phyloP scores from a whole-genome alignment of 257 asterid genomes.

The Avicennia marina region DNA sequence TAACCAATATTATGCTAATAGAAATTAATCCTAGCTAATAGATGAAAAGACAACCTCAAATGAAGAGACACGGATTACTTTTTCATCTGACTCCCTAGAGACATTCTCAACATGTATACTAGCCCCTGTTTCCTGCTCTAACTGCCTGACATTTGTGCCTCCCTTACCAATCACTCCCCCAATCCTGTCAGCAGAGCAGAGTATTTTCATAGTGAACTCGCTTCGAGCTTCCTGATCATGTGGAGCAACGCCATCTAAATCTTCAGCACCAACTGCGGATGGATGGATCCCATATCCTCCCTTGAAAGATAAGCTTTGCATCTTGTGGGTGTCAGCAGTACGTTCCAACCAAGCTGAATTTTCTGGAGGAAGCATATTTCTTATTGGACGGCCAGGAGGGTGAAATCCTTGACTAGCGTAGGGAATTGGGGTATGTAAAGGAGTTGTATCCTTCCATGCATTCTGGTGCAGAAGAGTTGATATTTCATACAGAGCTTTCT shows the following conservation, averaged over 20 bases:
- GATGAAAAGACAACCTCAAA: conserved; percentile 51
- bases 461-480: conserved; percentile 73
- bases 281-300: conserved; percentile 47
- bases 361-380: conserved; percentile 43
- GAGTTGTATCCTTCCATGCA: conserved; percentile 66
- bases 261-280: conserved; percentile 35
- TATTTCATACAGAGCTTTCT: conserved; percentile 62
- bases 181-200: conserved; percentile 66
- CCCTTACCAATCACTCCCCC: conserved; percentile 89
- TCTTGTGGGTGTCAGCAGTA: conserved; percentile 32
- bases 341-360: conserved; percentile 45
- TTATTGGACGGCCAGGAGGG: conserved; percentile 44
- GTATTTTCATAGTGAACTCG: conserved; percentile 63
- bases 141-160: conserved; percentile 58
- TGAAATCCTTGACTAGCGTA: conserved; percentile 40
- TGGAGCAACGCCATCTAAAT: conserved; percentile 44
- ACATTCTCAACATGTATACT: conserved; percentile 55
- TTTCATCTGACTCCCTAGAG: conserved; percentile 48
- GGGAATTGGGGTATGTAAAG: conserved; percentile 36
- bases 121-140: conserved; percentile 74
- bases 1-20: conserved; percentile 12
- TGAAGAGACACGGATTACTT: conserved; percentile 66
- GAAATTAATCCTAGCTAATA: conserved; percentile 9
- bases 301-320: conserved; percentile 33
- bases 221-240: conserved; percentile 42